Percentiles rank a stretch among this genome's conserved stretches.
Conservation (phyloP, 2,329 filamentous ascomycete genomes). For the Harringtonia lauricola region DNA sequence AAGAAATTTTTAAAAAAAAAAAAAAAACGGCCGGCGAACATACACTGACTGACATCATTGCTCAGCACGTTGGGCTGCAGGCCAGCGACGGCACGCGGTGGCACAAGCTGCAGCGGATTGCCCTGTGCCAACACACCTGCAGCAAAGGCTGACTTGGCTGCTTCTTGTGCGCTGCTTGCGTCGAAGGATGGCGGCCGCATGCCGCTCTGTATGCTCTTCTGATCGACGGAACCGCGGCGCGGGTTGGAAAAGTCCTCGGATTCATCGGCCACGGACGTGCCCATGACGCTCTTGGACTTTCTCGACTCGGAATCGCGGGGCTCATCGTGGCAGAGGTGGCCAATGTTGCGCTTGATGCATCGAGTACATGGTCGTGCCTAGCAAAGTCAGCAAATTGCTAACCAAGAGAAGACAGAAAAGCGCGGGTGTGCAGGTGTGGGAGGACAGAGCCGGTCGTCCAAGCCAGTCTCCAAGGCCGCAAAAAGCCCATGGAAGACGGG, state of each 20-base stretch:
- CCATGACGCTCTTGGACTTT: conserved; percentile 60
- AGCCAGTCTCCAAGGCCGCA: neutral
- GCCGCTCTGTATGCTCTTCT: conserved; percentile 32
- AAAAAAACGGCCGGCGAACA: conserved; percentile 20
- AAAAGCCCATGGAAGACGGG: neutral
- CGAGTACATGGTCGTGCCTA: conserved; percentile 92
- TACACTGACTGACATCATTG: conserved; percentile 64
- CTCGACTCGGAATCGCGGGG: conserved; percentile 75
- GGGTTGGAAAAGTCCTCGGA: conserved; percentile 43
- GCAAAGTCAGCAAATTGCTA: conserved; percentile 2
- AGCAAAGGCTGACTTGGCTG: conserved; percentile 31
- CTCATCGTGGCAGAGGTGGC: conserved; percentile 96
- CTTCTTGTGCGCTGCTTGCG: conserved; percentile 18
- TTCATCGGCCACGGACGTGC: conserved; percentile 48
- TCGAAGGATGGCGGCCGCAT: conserved; percentile 43
- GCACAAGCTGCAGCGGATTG: conserved; percentile 55
- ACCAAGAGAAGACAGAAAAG: neutral
- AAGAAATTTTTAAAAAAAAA: conserved; percentile 1
- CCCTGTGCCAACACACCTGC: conserved; percentile 35
- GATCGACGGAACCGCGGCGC: conserved; percentile 42
- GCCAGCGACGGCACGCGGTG: conserved; percentile 58
- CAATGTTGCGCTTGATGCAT: conserved; percentile 98
- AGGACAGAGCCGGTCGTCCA: conserved; percentile 5
- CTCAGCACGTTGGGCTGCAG: conserved; percentile 47
- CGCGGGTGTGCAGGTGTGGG: conserved; percentile 4